Evolutionary conservation across 73 alveolate species (phyloP).

Genomic region (Tetrahymena elliotti): DNA sequence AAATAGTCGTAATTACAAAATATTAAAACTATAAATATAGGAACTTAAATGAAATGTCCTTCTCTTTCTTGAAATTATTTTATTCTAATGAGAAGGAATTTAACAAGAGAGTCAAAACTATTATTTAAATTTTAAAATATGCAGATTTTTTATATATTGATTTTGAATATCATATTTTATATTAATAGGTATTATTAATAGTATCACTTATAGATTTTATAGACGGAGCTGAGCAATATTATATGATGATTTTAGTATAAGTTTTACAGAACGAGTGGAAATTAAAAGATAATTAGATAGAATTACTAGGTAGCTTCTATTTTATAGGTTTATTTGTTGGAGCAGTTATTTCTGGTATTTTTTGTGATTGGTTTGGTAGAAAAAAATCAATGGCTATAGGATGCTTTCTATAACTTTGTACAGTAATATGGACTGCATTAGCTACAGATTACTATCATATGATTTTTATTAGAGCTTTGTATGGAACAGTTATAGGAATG

Average conservation of each 20-base stretch:
- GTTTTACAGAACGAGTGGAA: conserved; percentile 21
- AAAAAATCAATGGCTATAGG: conserved; percentile 7
- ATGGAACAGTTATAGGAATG: conserved; percentile 12
- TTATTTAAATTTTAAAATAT: no score
- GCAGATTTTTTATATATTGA: neutral
- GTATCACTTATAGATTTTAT: conserved; percentile 22
- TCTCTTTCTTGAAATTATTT: neutral
- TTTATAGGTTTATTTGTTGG: conserved; percentile 30
- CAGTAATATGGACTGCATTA: conserved; percentile 16
- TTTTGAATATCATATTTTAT: neutral
- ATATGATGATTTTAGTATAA: conserved; percentile 13
- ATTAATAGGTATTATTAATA: neutral
- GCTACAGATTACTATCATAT: conserved; percentile 1
- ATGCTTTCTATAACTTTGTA: conserved; percentile 10
- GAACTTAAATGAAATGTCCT: no score
- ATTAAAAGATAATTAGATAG: neutral
- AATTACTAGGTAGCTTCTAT: conserved; percentile 15
- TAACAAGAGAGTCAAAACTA: no score
- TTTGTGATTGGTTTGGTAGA: conserved; percentile 21
- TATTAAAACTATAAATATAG: neutral
- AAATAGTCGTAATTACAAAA: neutral
- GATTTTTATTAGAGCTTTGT: neutral
- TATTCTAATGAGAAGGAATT: no score
- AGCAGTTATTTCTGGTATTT: conserved; percentile 11
- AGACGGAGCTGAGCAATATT: conserved; percentile 29